phyloP scores from a whole-genome alignment of 1,284 basidiomycete genomes.

The Apiotrichum porosum region DNA sequence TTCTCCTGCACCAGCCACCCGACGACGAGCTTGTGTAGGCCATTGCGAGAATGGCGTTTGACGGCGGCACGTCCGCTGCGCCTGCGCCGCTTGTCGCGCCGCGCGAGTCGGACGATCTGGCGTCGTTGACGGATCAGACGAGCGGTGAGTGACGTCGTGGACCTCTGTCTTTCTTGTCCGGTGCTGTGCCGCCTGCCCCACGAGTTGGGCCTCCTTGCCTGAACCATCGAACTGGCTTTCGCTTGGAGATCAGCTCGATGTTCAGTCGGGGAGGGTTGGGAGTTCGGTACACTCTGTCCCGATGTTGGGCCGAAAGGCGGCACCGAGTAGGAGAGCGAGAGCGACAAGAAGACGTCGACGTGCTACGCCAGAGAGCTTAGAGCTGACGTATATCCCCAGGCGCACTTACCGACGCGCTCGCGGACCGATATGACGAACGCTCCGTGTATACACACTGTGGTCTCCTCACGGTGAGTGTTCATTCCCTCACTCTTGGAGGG shows the following conservation, averaged over 20 bases:
- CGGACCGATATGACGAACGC: conserved; percentile 5
- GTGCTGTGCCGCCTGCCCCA: no score
- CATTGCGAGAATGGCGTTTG: no score
- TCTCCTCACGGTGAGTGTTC: conserved; percentile 9
- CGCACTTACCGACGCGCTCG: conserved; percentile 14
- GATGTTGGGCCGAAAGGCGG: no score
- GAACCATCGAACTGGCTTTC: no score
- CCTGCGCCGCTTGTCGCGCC: not conserved
- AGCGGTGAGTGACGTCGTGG: not conserved
- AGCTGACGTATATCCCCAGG: conserved; percentile 1
- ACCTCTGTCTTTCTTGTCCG: no score
- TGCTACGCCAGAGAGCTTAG: not conserved
- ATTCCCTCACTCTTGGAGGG: no score
- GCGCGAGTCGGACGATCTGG: conserved; percentile 2
- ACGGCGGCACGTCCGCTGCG: not conserved
- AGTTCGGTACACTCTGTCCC: no score
- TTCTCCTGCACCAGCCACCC: no score
- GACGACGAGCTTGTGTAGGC: no score
- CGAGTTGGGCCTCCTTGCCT: no score
- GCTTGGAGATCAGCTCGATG: no score
- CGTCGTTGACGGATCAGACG: conserved; percentile 3
- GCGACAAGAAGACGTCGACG: not conserved
- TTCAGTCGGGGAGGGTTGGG: no score
- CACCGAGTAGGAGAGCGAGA: not conserved
- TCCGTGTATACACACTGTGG: conserved; percentile 17